phyloP scores from a whole-genome alignment of 345 rosid genomes.

The Boechera stricta region DNA sequence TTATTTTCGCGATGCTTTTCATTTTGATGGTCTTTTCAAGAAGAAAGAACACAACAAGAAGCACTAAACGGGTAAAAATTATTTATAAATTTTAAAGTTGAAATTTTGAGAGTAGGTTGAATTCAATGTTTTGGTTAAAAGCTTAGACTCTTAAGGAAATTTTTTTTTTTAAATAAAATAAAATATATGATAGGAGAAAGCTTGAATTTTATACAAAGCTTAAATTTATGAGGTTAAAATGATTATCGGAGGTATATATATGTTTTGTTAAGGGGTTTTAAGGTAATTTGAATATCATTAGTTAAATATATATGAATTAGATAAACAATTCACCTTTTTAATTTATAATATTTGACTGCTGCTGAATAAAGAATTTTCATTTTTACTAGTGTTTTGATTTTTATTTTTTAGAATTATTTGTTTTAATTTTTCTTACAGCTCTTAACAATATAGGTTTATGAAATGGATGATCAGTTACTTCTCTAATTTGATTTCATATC shows the following conservation, averaged over 20 bases:
- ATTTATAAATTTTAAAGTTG: background rate
- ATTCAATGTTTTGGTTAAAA: constrained; percentile 32
- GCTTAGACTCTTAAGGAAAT: background rate
- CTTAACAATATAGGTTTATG: background rate
- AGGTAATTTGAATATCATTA: background rate
- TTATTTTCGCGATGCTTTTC: no score
- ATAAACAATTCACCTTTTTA: background rate
- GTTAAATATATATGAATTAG: background rate
- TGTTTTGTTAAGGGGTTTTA: no score
- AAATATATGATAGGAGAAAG: no score
- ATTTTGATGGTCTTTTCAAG: no score
- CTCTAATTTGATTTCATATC: background rate
- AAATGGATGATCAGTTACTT: constrained; percentile 6
- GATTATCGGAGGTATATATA: no score
- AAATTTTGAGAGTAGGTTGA: constrained; percentile 31
- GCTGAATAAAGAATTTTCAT: no score
- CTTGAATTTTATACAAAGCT: background rate
- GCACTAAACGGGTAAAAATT: constrained; percentile 26
- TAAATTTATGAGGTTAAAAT: no score
- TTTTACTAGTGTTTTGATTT: no score
- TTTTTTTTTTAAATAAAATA: background rate
- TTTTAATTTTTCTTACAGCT: background rate
- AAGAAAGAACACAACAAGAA: constrained; percentile 39
- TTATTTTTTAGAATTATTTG: background rate
- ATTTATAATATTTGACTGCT: no score